A percentile compares a stretch with the other conserved stretches of the same genome.
phyloP scores from a whole-genome alignment of 2,329 filamentous ascomycete species.

The Colletotrichum sp. region DNA sequence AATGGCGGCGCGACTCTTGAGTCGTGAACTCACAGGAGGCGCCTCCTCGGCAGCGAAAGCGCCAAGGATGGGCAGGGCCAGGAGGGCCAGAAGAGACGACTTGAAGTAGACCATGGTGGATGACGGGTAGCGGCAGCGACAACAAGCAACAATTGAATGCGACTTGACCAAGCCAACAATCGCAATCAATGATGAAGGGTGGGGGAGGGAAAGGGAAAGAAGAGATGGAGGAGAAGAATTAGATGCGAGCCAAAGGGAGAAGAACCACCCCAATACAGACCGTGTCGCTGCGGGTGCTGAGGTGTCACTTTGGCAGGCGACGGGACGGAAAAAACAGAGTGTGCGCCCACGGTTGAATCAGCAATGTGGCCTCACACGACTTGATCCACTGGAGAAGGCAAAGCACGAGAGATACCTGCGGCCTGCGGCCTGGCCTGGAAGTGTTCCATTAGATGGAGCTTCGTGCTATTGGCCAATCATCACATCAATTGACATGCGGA shows the following conservation, averaged over 20 bases:
- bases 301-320: constrained; percentile 3
- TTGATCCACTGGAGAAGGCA: constrained; percentile 9
- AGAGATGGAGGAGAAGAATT: neutral
- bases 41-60: constrained; percentile 63
- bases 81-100: constrained; percentile 72
- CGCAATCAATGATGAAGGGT: constrained; percentile 19
- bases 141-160: constrained; percentile 7
- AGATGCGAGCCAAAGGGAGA: neutral
- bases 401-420: neutral
- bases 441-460: neutral
- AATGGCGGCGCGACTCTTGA: neutral
- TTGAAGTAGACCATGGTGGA: constrained; percentile 74
- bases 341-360: neutral
- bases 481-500: neutral
- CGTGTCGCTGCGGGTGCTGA: neutral
- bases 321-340: constrained; percentile 9
- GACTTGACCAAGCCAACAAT: constrained; percentile 32
- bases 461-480: neutral
- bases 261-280: neutral
- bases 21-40: constrained; percentile 48
- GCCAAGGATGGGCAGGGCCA: constrained; percentile 72
- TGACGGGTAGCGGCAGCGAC: constrained; percentile 16
- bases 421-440: neutral
- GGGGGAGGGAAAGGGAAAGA: neutral
- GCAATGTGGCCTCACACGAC: constrained; percentile 20